These are phyloP conservation scores for Whalleya microplaca DNA, from an alignment of 2,329 filamentous ascomycete species.

Conservation along the genomic window DNA sequence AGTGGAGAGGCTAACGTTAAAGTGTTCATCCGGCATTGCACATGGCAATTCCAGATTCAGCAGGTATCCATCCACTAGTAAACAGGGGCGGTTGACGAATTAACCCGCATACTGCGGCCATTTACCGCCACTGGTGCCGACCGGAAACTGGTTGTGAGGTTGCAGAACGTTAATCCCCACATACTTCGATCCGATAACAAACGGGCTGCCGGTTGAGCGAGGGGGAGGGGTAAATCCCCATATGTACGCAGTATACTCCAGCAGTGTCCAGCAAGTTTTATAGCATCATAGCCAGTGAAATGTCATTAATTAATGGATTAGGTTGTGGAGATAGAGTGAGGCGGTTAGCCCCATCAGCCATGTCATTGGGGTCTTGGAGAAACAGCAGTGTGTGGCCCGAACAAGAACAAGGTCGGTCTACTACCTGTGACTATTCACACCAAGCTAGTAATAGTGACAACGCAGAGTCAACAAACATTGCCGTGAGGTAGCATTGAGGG, in stretches of 20 bases:
- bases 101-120: slow-evolving; percentile 27
- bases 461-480: neutral
- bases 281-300: slow-evolving; percentile 10
- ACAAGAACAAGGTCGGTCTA: neutral
- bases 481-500: neutral
- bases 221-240: slow-evolving; percentile 1
- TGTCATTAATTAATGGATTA: slow-evolving; percentile 6
- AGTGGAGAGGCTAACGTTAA: slow-evolving; percentile 18
- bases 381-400: neutral
- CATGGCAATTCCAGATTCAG: slow-evolving; percentile 28
- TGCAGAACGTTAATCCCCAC: slow-evolving; percentile 22
- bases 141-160: slow-evolving; percentile 11
- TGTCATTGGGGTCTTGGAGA: slow-evolving; percentile 1
- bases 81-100: slow-evolving; percentile 16
- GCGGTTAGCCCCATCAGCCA: slow-evolving; percentile 1
- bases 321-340: slow-evolving; percentile 13
- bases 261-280: neutral
- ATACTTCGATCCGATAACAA: slow-evolving; percentile 22
- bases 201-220: neutral
- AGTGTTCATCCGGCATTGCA: slow-evolving; percentile 34
- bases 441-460: neutral
- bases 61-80: slow-evolving; percentile 19
- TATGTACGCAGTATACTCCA: too few relatives aligned
- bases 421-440: neutral
- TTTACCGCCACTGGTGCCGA: slow-evolving; percentile 37